Conservation (phyloP, 2,329 filamentous ascomycete species). For the Cladosporium austrohemisphaericum region DNA sequence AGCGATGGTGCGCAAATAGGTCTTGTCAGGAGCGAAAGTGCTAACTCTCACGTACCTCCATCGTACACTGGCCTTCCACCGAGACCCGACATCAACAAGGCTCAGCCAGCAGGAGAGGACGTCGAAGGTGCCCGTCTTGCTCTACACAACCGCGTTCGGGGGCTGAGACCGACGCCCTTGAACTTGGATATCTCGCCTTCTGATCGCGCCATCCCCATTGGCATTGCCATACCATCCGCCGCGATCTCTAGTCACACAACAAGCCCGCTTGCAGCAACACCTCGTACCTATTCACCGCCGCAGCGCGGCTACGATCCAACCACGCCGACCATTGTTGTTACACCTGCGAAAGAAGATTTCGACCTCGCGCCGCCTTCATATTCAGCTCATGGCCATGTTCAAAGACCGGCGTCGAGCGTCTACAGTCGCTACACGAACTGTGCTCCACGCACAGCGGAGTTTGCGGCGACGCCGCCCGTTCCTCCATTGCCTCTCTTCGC, state of each 20-base stretch:
- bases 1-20: neutral
- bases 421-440: constrained; percentile 55
- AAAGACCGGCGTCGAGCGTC: constrained; percentile 53
- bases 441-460: constrained; percentile 19
- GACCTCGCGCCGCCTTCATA: constrained; percentile 60
- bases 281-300: neutral
- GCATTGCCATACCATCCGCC: constrained; percentile 61
- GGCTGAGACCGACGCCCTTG: constrained; percentile 27
- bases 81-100: constrained; percentile 8
- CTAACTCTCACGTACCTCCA: neutral
- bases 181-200: constrained; percentile 59
- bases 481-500: constrained; percentile 51
- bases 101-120: constrained; percentile 30
- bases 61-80: constrained; percentile 1
- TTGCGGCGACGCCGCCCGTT: constrained; percentile 53
- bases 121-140: constrained; percentile 46
- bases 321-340: constrained; percentile 53
- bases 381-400: neutral
- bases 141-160: constrained; percentile 24
- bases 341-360: constrained; percentile 48
- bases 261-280: constrained; percentile 28
- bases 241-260: constrained; percentile 42
- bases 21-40: neutral
- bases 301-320: constrained; percentile 16
- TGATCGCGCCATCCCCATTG: constrained; percentile 69